phyloP scores from a whole-genome alignment of 108 stramenopile genomes.

The Parietichytrium sp. region DNA sequence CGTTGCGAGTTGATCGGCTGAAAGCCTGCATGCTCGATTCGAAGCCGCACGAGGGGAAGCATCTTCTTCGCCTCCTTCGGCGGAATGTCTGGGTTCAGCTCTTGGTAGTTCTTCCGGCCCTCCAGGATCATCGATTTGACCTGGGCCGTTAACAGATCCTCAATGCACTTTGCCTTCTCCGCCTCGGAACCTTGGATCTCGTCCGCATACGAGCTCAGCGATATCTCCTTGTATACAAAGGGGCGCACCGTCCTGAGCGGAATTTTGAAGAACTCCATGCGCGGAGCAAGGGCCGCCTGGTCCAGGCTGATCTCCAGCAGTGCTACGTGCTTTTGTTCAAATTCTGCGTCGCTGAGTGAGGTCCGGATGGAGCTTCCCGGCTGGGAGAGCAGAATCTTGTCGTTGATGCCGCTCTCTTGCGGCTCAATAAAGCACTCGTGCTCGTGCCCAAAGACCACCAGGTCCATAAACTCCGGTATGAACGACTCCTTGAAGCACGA shows the following conservation, averaged over 20 bases:
- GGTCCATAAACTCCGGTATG: conserved; percentile 98
- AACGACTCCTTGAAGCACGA: conserved; percentile 91
- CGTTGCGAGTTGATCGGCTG: conserved; percentile 83
- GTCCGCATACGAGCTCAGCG: conserved; percentile 45
- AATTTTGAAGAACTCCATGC: conserved; percentile 44
- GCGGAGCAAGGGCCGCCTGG: conserved; percentile 7
- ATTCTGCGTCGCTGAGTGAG: conserved; percentile 77
- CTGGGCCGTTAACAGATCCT: conserved; percentile 61
- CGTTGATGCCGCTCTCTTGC: conserved; percentile 79
- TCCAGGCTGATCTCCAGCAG: conserved; percentile 66
- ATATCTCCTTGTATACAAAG: conserved; percentile 73
- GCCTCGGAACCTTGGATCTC: conserved; percentile 59
- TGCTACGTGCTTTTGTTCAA: conserved; percentile 78
- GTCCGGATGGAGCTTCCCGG: conserved; percentile 93
- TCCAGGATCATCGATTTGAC: conserved; percentile 66
- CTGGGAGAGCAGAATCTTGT: conserved; percentile 82
- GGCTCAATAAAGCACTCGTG: conserved; percentile 82
- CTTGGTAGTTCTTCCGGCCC: conserved; percentile 53
- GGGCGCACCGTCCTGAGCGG: conserved; percentile 71
- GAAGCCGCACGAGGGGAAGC: conserved; percentile 78
- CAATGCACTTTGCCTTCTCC: conserved; percentile 68
- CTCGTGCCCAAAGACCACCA: conserved; percentile 91
- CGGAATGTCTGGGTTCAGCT: conserved; percentile 52
- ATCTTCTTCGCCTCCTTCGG: conserved; percentile 57
- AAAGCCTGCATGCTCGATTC: conserved; percentile 91